Evolutionary conservation across 352 stramenopile species (phyloP), one percentile per base, ranked within the genome.

Genomic region (Peronospora belbahrii): DNA sequence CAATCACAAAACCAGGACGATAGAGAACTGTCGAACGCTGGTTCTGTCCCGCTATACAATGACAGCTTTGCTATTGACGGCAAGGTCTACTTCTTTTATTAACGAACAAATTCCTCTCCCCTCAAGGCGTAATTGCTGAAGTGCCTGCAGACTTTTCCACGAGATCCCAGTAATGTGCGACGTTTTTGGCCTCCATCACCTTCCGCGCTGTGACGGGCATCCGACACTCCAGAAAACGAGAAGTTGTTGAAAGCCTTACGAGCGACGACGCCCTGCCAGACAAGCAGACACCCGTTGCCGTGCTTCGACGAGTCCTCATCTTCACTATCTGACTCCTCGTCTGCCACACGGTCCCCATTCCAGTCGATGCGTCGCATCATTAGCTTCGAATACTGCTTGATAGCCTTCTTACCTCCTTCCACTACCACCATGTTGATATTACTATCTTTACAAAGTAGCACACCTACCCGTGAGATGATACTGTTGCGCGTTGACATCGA

Each of bases 401-500:
- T 86, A 11, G 88, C 88, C 64, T 97, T 98, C 25, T 86, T 88
- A 11, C 95, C 95, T 32, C 96, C 96, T 82, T 99, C 96, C 4
- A 95, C 95, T 31, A 99, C 83, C n/a, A 99, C 85, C 68, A 98
- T 75, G 46, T 93, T 97, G 48, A 88, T 58, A 17, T 83, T 66
- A 24, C 72, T 75, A 33, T 93, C 73, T 51, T 92, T 90, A 67
- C 95, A 95, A 28, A 97, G 73, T 27, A 95, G 45, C 13, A 97
- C 93, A 11, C 88, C 88, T 37, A 20, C 96, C 96, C 2, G 94
- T 97, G 42, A 99, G 87, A 59, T 90, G 76, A 57, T 91, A 92
- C 73, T 99, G 95, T 62, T 98, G 94, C 1, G 95, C 96, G 56
- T 98, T 98, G 46, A 98, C 88, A 71, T 99, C 95, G 31, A 99